Percentiles rank a stretch among this genome's conserved stretches.
Evolutionary conservation across 2,329 filamentous ascomycete species (phyloP).

Genomic region (Colletotrichum sp.): DNA sequence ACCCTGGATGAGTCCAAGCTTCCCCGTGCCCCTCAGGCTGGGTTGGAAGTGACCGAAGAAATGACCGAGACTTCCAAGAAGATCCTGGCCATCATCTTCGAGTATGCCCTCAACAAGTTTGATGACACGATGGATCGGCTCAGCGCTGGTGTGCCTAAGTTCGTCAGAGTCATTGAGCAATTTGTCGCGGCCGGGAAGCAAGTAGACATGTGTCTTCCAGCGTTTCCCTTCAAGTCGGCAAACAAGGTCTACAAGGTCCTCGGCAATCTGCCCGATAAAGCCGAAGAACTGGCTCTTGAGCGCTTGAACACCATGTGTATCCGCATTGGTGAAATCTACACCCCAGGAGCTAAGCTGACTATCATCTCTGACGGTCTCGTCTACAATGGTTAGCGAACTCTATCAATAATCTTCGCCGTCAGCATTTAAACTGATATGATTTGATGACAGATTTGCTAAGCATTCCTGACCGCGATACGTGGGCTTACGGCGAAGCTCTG

Average conservation of each 20-base stretch:
- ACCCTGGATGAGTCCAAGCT: background rate
- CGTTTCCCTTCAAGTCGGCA: background rate
- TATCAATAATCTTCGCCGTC: background rate
- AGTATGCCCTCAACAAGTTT: background rate
- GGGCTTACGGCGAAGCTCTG: background rate
- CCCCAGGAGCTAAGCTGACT: background rate
- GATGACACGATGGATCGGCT: background rate
- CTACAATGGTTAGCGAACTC: background rate
- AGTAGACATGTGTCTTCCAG: background rate
- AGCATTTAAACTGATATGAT: fast-evolving
- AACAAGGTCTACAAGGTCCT: background rate
- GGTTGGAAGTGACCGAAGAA: background rate
- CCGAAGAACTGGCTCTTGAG: background rate
- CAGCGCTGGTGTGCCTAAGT: background rate
- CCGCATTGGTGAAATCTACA: background rate
- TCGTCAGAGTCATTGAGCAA: background rate
- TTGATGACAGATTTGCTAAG: background rate
- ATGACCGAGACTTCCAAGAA: background rate
- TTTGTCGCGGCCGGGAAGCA: background rate
- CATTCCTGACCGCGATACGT: background rate
- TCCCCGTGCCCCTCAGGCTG: background rate
- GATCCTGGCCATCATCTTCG: background rate
- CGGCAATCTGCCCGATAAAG: background rate
- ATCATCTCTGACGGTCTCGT: background rate
- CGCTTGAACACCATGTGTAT: background rate